These are phyloP conservation scores for Aspergillus felis DNA, from an alignment of 2,329 filamentous ascomycete genomes.

Conservation along the genomic window DNA sequence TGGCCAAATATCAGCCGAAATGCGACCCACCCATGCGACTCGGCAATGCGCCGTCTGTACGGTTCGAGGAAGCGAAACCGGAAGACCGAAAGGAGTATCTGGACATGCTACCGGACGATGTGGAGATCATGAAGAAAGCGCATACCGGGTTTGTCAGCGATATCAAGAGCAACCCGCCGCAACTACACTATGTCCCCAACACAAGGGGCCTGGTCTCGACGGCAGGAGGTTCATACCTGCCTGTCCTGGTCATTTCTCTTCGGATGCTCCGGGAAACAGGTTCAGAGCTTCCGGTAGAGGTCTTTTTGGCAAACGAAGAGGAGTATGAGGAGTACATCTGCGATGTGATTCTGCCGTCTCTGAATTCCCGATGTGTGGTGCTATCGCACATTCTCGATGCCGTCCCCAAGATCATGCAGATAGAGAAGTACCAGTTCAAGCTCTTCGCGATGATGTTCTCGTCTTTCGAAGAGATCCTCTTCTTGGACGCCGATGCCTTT, in stretches of 20 bases:
- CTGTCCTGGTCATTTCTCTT: conserved; percentile 43
- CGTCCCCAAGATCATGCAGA: conserved; percentile 24
- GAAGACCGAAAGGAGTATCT: conserved; percentile 30
- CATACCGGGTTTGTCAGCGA: conserved; percentile 34
- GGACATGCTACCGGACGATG: conserved; percentile 25
- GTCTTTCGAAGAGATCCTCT: conserved; percentile 48
- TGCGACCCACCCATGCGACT: conserved; percentile 25
- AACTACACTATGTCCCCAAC: conserved; percentile 31
- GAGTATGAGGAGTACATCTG: conserved; percentile 44
- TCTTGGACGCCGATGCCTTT: conserved; percentile 48
- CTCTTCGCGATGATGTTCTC: conserved; percentile 48
- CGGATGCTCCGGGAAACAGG: conserved; percentile 44
- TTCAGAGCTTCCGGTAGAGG: conserved; percentile 43
- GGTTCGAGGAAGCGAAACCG: conserved; percentile 25
- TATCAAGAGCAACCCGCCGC: conserved; percentile 22
- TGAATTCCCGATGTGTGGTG: conserved; percentile 44
- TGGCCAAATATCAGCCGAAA: conserved; percentile 29
- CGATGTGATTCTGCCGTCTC: conserved; percentile 38
- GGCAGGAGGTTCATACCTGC: conserved; percentile 41
- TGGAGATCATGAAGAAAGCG: conserved; percentile 29
- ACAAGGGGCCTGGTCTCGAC: conserved; percentile 46
- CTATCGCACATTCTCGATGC: conserved; percentile 40
- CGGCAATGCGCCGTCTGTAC: conserved; percentile 21
- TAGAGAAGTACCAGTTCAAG: conserved; percentile 48
- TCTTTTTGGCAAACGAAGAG: conserved; percentile 40